Conservation (phyloP, 805 yeast genomes). For the Teunomyces cretensis region DNA sequence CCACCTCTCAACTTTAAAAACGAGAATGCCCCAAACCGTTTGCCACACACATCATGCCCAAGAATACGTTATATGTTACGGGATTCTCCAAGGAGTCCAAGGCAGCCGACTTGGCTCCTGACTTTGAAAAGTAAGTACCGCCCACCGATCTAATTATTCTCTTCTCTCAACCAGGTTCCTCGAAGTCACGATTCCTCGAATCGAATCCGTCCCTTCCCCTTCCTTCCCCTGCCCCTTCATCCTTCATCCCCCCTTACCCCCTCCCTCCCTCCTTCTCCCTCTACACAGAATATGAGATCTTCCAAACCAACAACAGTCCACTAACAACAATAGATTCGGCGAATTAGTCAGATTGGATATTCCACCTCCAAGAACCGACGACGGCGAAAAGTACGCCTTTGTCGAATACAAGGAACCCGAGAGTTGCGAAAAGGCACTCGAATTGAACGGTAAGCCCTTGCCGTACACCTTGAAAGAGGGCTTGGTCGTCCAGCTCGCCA, state of each 20-base stretch:
- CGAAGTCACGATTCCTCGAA: neutral
- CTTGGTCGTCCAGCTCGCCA: constrained; percentile 54
- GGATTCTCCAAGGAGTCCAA: constrained; percentile 55
- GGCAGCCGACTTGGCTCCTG: constrained; percentile 59
- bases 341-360: constrained; percentile 58
- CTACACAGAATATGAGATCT: constrained; percentile 2
- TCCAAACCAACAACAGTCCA: constrained; percentile 1
- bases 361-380: constrained; percentile 61
- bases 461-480: constrained; percentile 42
- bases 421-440: constrained; percentile 56
- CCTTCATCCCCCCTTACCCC: neutral
- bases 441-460: constrained; percentile 44
- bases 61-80: constrained; percentile 53
- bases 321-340: constrained; percentile 45
- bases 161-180: constrained; percentile 7
- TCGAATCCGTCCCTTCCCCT: constrained; percentile 5
- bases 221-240: constrained; percentile 5
- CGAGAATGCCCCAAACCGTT: neutral
- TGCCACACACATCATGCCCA: constrained; percentile 30
- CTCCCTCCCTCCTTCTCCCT: neutral
- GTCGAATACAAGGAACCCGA: constrained; percentile 55
- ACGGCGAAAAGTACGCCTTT: constrained; percentile 62
- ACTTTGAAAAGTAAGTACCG: constrained; percentile 56
- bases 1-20: neutral
- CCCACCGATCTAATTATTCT: constrained; percentile 3